These are phyloP conservation scores for Pichia sp. DNA, from an alignment of 1,139 yeast genomes.

Conservation along the genomic window DNA sequence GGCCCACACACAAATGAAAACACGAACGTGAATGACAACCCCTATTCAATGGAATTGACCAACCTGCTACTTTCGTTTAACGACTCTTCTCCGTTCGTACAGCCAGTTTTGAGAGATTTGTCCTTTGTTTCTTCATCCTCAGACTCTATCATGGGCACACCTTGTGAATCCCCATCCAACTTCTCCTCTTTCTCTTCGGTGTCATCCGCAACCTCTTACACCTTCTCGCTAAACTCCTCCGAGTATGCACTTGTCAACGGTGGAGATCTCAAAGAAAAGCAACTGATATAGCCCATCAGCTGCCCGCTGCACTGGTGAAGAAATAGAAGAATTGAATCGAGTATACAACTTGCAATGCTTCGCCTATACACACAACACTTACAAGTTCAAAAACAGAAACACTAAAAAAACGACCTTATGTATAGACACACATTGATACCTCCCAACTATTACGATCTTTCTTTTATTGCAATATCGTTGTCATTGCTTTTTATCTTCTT, in stretches of 20 bases:
- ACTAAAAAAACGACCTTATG: neutral
- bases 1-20: neutral
- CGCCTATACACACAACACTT: too few species aligned
- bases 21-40: constrained; percentile 1
- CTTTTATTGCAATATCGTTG: neutral
- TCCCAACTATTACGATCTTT: neutral
- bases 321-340: too few species aligned
- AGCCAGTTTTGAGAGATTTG: constrained; percentile 13
- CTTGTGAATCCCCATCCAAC: constrained; percentile 31
- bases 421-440: neutral
- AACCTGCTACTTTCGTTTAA: constrained; percentile 17
- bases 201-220: constrained; percentile 30
- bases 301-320: neutral
- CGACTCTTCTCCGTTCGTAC: constrained; percentile 12
- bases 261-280: neutral
- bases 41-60: constrained; percentile 15
- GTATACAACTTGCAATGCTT: too few species aligned
- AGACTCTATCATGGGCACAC: constrained; percentile 20
- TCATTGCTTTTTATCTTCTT: neutral
- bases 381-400: neutral
- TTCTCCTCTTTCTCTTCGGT: constrained; percentile 32
- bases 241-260: constrained; percentile 1
- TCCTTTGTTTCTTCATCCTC: constrained; percentile 7
- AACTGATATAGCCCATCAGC: neutral
- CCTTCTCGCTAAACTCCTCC: constrained; percentile 18